Conservation (phyloP, 116 monocot genomes). For the Papilionanthe hybrid region DNA sequence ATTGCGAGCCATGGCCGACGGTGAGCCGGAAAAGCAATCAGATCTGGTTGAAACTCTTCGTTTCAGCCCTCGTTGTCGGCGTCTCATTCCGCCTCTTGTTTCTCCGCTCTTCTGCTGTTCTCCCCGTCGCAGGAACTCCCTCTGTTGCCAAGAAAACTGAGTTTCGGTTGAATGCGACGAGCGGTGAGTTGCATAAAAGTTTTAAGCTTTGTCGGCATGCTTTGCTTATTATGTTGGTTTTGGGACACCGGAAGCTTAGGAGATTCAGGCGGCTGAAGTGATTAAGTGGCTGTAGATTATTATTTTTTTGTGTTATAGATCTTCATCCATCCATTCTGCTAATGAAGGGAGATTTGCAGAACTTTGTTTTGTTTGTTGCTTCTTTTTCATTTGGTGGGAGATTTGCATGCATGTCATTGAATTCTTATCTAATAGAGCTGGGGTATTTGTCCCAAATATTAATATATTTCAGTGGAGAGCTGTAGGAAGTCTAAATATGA, state of each 20-base stretch:
- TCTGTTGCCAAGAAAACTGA: conserved; percentile 1
- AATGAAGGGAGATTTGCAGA: not conserved
- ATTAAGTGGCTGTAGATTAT: not conserved
- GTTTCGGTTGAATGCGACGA: not conserved
- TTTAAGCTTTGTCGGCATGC: not conserved
- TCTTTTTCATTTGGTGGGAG: too few relatives aligned
- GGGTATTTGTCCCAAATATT: not conserved
- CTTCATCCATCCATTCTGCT: not conserved
- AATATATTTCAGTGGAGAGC: not conserved
- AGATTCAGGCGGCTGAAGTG: not conserved
- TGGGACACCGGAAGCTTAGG: not conserved
- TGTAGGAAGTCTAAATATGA: not conserved
- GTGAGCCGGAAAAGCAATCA: conserved; percentile 28
- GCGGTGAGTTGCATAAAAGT: not conserved
- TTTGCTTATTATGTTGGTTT: conserved; percentile 1
- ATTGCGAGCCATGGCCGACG: conserved; percentile 24
- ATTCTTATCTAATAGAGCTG: too few relatives aligned
- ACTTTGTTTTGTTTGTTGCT: not conserved
- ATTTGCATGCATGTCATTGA: too few relatives aligned
- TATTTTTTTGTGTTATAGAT: not conserved
- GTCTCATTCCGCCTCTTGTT: conserved; percentile 46
- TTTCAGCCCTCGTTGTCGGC: conserved; percentile 32
- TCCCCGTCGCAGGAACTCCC: conserved; percentile 10
- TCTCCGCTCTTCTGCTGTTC: conserved; percentile 10
- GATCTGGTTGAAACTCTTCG: conserved; percentile 30